These are phyloP conservation scores for Shiraia sp. DNA, from an alignment of 2,329 filamentous ascomycete genomes.

Conservation along the genomic window DNA sequence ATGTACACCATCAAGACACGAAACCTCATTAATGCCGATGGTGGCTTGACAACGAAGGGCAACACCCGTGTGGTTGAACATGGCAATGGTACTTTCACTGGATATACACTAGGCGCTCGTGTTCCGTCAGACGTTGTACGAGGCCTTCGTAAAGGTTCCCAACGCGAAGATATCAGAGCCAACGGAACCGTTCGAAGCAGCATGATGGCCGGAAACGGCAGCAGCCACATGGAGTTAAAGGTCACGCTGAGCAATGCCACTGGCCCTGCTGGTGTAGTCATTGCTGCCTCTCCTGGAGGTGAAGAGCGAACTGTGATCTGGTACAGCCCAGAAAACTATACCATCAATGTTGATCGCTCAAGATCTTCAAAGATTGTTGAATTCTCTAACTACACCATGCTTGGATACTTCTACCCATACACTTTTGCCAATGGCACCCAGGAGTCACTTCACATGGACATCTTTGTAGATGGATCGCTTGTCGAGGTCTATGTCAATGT, in stretches of 20 bases:
- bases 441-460: constrained; percentile 49
- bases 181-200: constrained; percentile 20
- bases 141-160: constrained; percentile 38
- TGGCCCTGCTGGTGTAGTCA: constrained; percentile 47
- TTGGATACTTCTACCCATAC: constrained; percentile 54
- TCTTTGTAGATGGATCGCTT: constrained; percentile 54
- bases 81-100: constrained; percentile 46
- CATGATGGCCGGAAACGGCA: constrained; percentile 32
- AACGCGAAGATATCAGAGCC: constrained; percentile 25
- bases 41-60: constrained; percentile 38
- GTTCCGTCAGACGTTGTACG: constrained; percentile 51
- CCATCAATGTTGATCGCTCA: constrained; percentile 51
- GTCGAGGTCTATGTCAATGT: constrained; percentile 53
- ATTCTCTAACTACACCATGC: constrained; percentile 50
- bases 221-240: constrained; percentile 47
- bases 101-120: constrained; percentile 50
- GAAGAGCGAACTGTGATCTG: constrained; percentile 52
- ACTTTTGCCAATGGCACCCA: constrained; percentile 37
- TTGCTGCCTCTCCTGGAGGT: constrained; percentile 49
- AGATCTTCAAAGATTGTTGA: constrained; percentile 48
- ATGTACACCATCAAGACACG: constrained; percentile 52
- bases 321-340: constrained; percentile 52
- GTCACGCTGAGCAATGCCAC: constrained; percentile 45
- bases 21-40: constrained; percentile 43
- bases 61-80: constrained; percentile 42